Percentiles rank a stretch among this genome's conserved stretches.
Evolutionary conservation across 306 rosid species (phyloP).

Genomic region (Medicago arabica): DNA sequence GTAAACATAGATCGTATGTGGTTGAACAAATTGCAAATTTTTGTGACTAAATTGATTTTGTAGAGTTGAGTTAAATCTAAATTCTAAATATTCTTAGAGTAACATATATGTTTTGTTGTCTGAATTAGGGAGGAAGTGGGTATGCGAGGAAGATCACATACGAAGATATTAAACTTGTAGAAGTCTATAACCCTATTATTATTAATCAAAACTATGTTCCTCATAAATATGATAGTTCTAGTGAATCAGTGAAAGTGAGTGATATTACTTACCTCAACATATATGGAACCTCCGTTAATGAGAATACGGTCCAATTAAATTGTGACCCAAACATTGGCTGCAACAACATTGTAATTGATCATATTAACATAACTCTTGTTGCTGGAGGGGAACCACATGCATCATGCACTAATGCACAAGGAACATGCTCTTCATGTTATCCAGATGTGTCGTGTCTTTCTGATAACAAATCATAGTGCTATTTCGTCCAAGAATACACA

Average conservation of each 20-base stretch:
- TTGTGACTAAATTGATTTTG: neutral
- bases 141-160: conserved; percentile 56
- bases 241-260: conserved; percentile 43
- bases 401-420: neutral
- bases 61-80: neutral
- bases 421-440: neutral
- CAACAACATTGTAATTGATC: neutral
- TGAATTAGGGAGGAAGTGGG: conserved; percentile 55
- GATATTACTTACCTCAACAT: conserved; percentile 44
- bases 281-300: conserved; percentile 42
- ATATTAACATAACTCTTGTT: neutral
- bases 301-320: conserved; percentile 29
- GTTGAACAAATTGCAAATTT: neutral
- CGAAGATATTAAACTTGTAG: conserved; percentile 43
- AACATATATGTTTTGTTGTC: neutral
- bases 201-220: conserved; percentile 46
- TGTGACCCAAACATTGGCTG: conserved; percentile 40
- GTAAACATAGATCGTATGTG: conserved; percentile 33
- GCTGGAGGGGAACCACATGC: neutral
- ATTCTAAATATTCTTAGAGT: neutral
- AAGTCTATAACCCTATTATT: conserved; percentile 43
- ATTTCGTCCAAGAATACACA: neutral
- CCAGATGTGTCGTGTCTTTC: neutral
- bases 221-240: rapidly evolving
- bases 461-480: neutral